Percentiles rank a stretch among this genome's conserved stretches.
These are phyloP conservation scores for Vigna nakashimae DNA, from an alignment of 306 rosid species.

Conservation along the genomic window DNA sequence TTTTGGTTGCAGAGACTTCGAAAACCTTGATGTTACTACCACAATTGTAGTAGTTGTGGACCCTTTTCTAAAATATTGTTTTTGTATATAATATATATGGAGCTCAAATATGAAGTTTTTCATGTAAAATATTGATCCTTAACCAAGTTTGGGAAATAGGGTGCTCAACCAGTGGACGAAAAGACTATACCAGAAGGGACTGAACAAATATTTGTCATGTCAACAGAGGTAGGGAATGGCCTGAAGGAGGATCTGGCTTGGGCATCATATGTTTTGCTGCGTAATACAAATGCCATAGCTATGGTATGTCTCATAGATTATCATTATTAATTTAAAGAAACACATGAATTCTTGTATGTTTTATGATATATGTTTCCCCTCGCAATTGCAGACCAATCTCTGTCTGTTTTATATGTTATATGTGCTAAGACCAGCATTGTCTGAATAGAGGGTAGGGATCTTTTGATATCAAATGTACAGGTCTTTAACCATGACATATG, in stretches of 20 bases:
- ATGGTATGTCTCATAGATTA: conserved; percentile 55
- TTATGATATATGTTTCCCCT: too few relatives aligned
- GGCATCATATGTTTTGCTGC: conserved; percentile 83
- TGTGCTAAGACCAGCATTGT: too few relatives aligned
- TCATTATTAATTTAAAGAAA: conserved; percentile 16
- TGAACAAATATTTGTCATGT: conserved; percentile 80
- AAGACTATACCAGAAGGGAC: conserved; percentile 68
- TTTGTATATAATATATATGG: neutral
- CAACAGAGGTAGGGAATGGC: conserved; percentile 56
- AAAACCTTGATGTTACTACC: neutral
- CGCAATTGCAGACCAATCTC: too few relatives aligned
- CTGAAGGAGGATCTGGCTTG: conserved; percentile 88
- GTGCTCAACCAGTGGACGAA: conserved; percentile 73
- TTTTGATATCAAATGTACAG: too few relatives aligned
- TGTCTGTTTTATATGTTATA: too few relatives aligned
- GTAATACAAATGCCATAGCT: conserved; percentile 74
- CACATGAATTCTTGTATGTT: neutral
- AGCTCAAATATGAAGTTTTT: conserved; percentile 31
- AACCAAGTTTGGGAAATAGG: conserved; percentile 51
- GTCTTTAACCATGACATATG: too few relatives aligned
- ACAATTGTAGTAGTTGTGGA: neutral
- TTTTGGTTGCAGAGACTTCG: neutral
- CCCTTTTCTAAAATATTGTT: neutral
- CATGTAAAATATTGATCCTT: conserved; percentile 28
- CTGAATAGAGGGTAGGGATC: too few relatives aligned